These are phyloP conservation scores for Paracoccidioides brasiliensis DNA, from an alignment of 2,329 filamentous ascomycete genomes.

Conservation along the genomic window DNA sequence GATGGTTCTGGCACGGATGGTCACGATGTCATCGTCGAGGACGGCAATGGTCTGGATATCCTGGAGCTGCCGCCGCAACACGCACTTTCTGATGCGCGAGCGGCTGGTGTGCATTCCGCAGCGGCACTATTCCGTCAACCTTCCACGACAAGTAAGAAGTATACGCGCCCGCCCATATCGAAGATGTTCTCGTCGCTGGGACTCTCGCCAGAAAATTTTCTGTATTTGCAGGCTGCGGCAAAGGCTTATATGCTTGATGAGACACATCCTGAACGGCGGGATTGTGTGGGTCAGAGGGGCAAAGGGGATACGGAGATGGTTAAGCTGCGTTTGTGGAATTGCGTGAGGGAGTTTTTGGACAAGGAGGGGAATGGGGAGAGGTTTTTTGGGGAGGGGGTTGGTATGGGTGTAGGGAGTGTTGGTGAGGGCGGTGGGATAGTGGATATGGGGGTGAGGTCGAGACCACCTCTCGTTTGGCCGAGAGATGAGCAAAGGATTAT, in stretches of 20 bases:
- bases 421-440: slow-evolving; percentile 23
- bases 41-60: slow-evolving; percentile 21
- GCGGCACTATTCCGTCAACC: slow-evolving; percentile 41
- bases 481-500: slow-evolving; percentile 43
- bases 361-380: slow-evolving; percentile 38
- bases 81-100: slow-evolving; percentile 32
- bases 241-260: slow-evolving; percentile 46
- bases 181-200: slow-evolving; percentile 45
- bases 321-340: slow-evolving; percentile 44
- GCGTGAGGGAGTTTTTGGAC: slow-evolving; percentile 42
- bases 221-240: slow-evolving; percentile 42
- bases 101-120: slow-evolving; percentile 41
- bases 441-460: slow-evolving; percentile 13
- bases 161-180: slow-evolving; percentile 45
- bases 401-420: slow-evolving; percentile 18
- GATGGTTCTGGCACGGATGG: slow-evolving; percentile 7
- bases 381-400: slow-evolving; percentile 38
- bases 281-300: slow-evolving; percentile 44
- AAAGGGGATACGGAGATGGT: slow-evolving; percentile 45
- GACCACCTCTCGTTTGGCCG: slow-evolving; percentile 35
- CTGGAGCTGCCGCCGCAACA: slow-evolving; percentile 25
- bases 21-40: slow-evolving; percentile 12
- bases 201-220: slow-evolving; percentile 43
- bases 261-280: slow-evolving; percentile 41
- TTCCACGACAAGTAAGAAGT: slow-evolving; percentile 39